Evolutionary conservation across 805 yeast genomes (phyloP).

Genomic region (Myxozyma kluyveri): DNA sequence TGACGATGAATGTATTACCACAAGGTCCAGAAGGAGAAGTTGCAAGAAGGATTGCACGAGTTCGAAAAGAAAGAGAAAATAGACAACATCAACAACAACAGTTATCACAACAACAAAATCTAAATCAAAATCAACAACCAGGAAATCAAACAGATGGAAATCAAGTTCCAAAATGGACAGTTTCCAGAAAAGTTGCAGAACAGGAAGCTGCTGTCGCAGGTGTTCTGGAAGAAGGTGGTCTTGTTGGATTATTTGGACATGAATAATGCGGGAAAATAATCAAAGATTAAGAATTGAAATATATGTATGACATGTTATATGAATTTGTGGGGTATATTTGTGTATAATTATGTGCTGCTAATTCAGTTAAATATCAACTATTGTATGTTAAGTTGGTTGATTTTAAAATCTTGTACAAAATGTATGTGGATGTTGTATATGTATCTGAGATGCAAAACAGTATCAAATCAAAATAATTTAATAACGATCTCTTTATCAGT

Average conservation of each 20-base stretch:
- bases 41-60: constrained; percentile 21
- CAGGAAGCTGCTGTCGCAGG: constrained; percentile 24
- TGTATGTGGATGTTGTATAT: no score
- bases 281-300: no score
- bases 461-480: no score
- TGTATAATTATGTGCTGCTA: no score
- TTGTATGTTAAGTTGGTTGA: no score
- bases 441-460: no score
- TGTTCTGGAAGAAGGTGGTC: constrained; percentile 22
- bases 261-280: neutral
- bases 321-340: no score
- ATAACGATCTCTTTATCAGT: no score
- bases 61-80: constrained; percentile 13
- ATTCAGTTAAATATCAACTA: no score
- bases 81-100: constrained; percentile 6
- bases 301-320: no score
- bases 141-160: neutral
- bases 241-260: constrained; percentile 14
- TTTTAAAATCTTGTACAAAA: no score
- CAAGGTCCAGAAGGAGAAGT: constrained; percentile 27
- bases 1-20: constrained; percentile 49
- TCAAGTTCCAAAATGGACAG: constrained; percentile 13
- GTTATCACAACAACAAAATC: no score
- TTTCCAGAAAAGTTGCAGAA: constrained; percentile 18
- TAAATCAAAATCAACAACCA: neutral